Conservation (phyloP, 176 grass and related monocot species). For the Aegilops umbellulata region DNA sequence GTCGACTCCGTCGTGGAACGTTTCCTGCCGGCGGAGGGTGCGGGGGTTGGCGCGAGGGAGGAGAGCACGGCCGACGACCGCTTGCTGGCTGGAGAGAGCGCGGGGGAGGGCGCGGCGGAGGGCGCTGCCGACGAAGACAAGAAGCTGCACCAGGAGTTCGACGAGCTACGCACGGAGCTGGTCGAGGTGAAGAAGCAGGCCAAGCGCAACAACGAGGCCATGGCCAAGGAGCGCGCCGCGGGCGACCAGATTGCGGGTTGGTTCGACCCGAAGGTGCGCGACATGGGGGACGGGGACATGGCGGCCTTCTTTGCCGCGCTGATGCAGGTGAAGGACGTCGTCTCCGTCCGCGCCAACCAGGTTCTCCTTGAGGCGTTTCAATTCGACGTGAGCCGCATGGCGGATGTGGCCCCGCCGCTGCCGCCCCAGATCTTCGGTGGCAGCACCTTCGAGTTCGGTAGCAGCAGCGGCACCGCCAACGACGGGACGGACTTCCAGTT, state of each 20-base stretch:
- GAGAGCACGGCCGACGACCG: neutral
- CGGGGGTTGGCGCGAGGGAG: too few species aligned
- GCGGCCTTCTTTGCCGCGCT: too few species aligned
- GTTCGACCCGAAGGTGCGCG: too few species aligned
- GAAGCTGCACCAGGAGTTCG: conserved; percentile 14
- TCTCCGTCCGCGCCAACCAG: neutral
- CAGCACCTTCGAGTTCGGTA: neutral
- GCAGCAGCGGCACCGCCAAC: neutral
- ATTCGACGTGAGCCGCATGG: too few species aligned
- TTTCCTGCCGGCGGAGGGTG: neutral
- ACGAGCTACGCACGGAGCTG: neutral
- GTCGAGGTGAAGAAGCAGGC: neutral
- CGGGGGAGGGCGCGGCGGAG: too few species aligned
- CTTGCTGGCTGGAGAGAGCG: neutral
- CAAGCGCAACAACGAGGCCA: neutral
- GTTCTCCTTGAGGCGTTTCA: neutral
- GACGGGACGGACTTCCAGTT: too few species aligned
- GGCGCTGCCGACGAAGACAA: neutral
- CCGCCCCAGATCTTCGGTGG: neutral
- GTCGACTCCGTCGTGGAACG: conserved; percentile 22
- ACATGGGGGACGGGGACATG: too few species aligned
- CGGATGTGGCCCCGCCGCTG: too few species aligned
- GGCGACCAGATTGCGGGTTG: too few species aligned
- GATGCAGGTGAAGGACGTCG: neutral
- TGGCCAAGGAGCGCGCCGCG: neutral